Conservation (phyloP, 345 rosid genomes). For the Hibiscus trionum region DNA sequence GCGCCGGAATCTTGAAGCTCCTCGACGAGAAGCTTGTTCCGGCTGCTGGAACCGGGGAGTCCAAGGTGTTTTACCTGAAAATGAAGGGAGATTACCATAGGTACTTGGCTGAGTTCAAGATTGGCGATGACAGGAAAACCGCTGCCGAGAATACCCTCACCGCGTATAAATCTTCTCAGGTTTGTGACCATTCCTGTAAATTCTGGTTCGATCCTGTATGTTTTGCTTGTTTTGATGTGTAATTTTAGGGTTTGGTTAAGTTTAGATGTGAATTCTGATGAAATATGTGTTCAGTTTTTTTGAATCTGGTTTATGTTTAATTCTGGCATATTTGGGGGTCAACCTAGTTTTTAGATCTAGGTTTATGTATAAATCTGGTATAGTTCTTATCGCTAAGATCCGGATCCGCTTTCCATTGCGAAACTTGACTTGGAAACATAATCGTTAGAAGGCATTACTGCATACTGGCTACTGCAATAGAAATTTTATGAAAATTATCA, state of each 20-base stretch:
- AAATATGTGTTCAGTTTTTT: background rate
- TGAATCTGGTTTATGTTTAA: background rate
- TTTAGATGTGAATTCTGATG: background rate
- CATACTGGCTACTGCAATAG: too few relatives aligned
- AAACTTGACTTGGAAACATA: background rate
- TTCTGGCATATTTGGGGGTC: too few relatives aligned
- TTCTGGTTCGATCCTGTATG: background rate
- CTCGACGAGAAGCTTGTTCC: conserved; percentile 16
- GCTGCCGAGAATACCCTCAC: conserved; percentile 18
- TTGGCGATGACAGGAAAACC: conserved; percentile 17
- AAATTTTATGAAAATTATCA: background rate
- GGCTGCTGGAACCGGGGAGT: conserved; percentile 11
- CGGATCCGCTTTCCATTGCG: background rate
- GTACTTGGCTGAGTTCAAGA: conserved; percentile 18
- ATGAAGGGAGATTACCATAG: conserved; percentile 20
- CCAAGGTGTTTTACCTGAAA: conserved; percentile 19
- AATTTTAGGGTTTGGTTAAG: background rate
- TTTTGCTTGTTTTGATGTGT: background rate
- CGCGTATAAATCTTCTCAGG: conserved; percentile 19
- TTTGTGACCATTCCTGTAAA: background rate
- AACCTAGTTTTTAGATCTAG: background rate
- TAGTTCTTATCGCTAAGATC: background rate
- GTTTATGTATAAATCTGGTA: too few relatives aligned
- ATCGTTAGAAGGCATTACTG: background rate
- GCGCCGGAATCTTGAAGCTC: conserved; percentile 15